phyloP scores from a whole-genome alignment of 2,329 filamentous ascomycete species.

The Monosporascus sp. region DNA sequence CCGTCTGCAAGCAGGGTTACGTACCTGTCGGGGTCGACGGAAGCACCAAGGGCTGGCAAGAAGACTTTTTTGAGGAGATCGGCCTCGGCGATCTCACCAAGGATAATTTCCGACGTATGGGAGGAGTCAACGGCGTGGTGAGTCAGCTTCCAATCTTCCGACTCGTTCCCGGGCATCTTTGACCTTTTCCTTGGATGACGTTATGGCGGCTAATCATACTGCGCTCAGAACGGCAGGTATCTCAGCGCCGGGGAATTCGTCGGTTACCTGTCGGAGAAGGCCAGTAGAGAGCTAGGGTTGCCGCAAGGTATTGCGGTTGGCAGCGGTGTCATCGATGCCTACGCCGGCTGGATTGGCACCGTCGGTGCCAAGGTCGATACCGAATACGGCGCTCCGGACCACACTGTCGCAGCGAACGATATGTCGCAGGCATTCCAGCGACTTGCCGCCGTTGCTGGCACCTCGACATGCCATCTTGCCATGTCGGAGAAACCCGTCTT shows the following conservation, averaged over 20 bases:
- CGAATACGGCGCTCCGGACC: constrained; percentile 60
- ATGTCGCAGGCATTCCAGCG: constrained; percentile 89
- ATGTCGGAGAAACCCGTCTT: constrained; percentile 94
- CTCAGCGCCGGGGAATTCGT: constrained; percentile 88
- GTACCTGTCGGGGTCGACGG: constrained; percentile 96
- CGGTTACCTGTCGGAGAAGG: constrained; percentile 77
- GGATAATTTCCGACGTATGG: constrained; percentile 88
- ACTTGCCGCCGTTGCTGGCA: constrained; percentile 89
- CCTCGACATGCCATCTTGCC: constrained; percentile 93
- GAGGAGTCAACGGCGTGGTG: constrained; percentile 92
- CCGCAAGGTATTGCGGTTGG: constrained; percentile 85
- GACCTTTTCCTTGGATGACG: constrained; percentile 3
- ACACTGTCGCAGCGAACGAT: constrained; percentile 69
- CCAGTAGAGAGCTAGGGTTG: constrained; percentile 77
- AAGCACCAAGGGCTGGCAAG: constrained; percentile 96
- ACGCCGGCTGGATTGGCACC: constrained; percentile 97
- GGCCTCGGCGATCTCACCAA: constrained; percentile 79
- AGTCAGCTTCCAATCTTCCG: constrained; percentile 40
- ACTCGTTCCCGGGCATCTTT: neutral
- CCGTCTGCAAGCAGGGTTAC: constrained; percentile 95
- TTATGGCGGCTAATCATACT: constrained; percentile 9
- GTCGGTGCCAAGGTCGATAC: constrained; percentile 94
- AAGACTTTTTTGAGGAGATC: constrained; percentile 84
- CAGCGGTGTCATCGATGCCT: constrained; percentile 95
- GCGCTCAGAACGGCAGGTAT: constrained; percentile 78